These are phyloP conservation scores for Arthrobotrys iridis DNA, from an alignment of 2,329 filamentous ascomycete species.

Conservation along the genomic window DNA sequence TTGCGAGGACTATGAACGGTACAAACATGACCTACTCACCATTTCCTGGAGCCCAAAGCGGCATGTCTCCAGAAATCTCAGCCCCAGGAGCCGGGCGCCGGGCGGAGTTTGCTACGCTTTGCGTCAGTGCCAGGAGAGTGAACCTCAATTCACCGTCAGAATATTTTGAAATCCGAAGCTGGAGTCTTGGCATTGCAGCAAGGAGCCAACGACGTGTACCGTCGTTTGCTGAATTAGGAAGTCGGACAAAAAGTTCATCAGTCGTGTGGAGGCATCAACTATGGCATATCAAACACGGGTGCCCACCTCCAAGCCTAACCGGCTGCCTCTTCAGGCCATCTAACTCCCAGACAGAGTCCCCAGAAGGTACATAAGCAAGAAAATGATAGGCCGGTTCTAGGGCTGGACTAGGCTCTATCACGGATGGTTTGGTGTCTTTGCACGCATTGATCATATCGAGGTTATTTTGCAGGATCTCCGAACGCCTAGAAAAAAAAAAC, in stretches of 20 bases:
- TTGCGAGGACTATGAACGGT: background rate
- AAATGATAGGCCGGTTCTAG: slow-evolving; percentile 82
- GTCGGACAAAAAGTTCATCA: background rate
- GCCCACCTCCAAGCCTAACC: slow-evolving; percentile 68
- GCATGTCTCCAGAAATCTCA: background rate
- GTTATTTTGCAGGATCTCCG: slow-evolving; percentile 65
- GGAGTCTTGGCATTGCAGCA: slow-evolving; percentile 40
- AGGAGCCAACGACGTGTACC: slow-evolving; percentile 21
- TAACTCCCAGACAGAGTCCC: slow-evolving; percentile 83
- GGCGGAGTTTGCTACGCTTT: background rate
- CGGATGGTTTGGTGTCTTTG: slow-evolving; percentile 61
- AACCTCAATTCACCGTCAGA: slow-evolving; percentile 44
- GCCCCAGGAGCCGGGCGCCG: background rate
- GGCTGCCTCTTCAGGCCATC: slow-evolving; percentile 83
- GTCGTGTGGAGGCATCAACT: slow-evolving; percentile 9
- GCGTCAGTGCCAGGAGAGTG: slow-evolving; percentile 30
- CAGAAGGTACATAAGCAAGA: slow-evolving; percentile 83
- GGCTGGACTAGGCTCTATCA: slow-evolving; percentile 62
- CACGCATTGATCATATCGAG: slow-evolving; percentile 66
- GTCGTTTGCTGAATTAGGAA: slow-evolving; percentile 31
- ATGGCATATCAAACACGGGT: slow-evolving; percentile 56
- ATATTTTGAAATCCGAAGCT: slow-evolving; percentile 48
- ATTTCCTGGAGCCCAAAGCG: background rate
- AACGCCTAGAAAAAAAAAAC: slow-evolving; percentile 19
- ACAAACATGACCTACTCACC: background rate